Evolutionary conservation across 2,329 filamentous ascomycete genomes (phyloP).

Genomic region (Xylaria sp.): DNA sequence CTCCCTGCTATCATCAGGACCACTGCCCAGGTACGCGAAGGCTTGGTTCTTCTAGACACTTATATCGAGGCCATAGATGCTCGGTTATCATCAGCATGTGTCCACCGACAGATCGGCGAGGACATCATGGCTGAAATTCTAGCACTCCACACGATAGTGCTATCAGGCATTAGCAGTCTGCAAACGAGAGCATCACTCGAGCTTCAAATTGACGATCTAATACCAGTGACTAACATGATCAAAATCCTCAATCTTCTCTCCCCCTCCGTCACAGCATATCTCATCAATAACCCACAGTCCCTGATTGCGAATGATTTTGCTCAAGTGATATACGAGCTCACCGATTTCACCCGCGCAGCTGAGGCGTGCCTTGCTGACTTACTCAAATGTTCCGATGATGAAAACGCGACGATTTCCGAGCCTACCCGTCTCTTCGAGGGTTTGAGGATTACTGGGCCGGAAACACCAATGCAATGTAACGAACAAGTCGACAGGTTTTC

Average conservation of each 20-base stretch:
- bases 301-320: constrained; percentile 24
- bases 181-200: constrained; percentile 25
- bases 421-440: constrained; percentile 34
- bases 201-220: constrained; percentile 35
- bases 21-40: constrained; percentile 42
- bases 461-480: constrained; percentile 27
- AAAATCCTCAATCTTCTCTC: constrained; percentile 39
- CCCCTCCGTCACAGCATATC: constrained; percentile 36
- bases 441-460: constrained; percentile 7
- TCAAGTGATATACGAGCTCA: constrained; percentile 28
- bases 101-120: constrained; percentile 47
- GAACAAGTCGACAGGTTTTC: constrained; percentile 48
- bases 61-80: constrained; percentile 52
- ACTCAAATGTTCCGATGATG: constrained; percentile 10
- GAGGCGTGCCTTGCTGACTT: constrained; percentile 30
- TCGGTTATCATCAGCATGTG: constrained; percentile 43
- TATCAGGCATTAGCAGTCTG: constrained; percentile 38
- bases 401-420: constrained; percentile 20
- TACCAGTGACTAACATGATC: constrained; percentile 32
- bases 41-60: constrained; percentile 57
- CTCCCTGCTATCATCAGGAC: constrained; percentile 58
- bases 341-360: constrained; percentile 36
- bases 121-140: constrained; percentile 43
- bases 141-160: constrained; percentile 41
- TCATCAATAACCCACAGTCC: constrained; percentile 36